Evolutionary conservation across 106 monocot species (phyloP).

Genomic region (Allium fistulosum): DNA sequence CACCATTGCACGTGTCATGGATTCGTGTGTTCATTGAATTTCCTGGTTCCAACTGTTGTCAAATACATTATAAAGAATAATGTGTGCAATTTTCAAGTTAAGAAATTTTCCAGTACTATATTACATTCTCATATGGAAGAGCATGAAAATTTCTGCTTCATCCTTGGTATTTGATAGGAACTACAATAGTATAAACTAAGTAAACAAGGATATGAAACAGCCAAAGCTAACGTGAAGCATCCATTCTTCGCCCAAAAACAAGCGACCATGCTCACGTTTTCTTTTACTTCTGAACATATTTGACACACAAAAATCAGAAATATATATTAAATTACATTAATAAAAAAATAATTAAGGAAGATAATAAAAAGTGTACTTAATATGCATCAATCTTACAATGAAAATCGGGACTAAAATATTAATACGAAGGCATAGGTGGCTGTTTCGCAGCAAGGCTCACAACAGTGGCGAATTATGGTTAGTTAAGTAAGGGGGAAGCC

Average conservation of each 20-base stretch:
- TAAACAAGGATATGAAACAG: slow-evolving; percentile 77
- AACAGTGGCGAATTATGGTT: too few relatives aligned
- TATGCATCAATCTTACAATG: too few relatives aligned
- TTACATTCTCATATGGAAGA: neutral
- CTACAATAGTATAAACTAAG: neutral
- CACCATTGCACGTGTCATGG: slow-evolving; percentile 89
- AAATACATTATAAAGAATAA: slow-evolving; percentile 84
- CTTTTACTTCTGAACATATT: slow-evolving; percentile 50
- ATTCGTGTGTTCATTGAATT: slow-evolving; percentile 43
- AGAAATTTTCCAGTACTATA: neutral
- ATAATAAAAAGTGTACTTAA: too few relatives aligned
- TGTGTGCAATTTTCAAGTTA: slow-evolving; percentile 27
- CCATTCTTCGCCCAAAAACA: slow-evolving; percentile 80
- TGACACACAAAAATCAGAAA: neutral
- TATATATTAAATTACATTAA: too few relatives aligned
- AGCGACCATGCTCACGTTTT: slow-evolving; percentile 51
- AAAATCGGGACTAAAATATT: too few relatives aligned
- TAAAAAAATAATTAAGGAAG: too few relatives aligned
- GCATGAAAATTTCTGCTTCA: neutral
- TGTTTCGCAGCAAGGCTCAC: too few relatives aligned
- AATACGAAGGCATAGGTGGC: too few relatives aligned
- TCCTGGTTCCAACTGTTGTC: slow-evolving; percentile 52
- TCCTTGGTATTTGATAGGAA: neutral
- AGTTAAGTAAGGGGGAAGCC: too few relatives aligned
- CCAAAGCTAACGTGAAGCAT: slow-evolving; percentile 84